These are phyloP conservation scores for Sporothrix brasiliensis DNA, from an alignment of 2,329 filamentous ascomycete genomes.

Conservation along the genomic window DNA sequence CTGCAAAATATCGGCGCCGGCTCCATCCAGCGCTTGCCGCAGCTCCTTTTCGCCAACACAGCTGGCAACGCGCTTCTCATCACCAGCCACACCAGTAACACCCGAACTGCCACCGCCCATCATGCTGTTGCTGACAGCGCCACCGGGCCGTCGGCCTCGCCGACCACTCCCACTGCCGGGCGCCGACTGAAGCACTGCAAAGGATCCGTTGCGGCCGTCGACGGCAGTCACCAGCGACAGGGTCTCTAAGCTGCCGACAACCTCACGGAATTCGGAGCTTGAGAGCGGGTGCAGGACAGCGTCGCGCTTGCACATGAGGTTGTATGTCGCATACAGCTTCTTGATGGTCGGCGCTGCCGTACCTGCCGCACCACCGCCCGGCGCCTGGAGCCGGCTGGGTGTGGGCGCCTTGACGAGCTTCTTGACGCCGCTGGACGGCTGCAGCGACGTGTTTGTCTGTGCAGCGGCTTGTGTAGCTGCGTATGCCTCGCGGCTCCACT, in stretches of 20 bases:
- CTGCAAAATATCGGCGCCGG: conserved; percentile 63
- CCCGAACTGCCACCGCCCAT: conserved; percentile 60
- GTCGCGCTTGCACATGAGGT: conserved; percentile 78
- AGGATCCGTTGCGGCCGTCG: conserved; percentile 70
- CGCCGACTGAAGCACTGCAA: conserved; percentile 67
- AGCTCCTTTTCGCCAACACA: conserved; percentile 81
- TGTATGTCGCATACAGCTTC: conserved; percentile 81
- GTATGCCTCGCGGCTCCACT: conserved; percentile 62
- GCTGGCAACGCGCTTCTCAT: conserved; percentile 79
- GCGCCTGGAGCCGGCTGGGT: conserved; percentile 47
- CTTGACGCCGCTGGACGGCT: conserved; percentile 29
- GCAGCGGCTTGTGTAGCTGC: conserved; percentile 36
- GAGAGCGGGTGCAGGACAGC: conserved; percentile 88
- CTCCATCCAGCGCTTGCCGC: conserved; percentile 66
- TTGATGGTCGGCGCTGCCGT: conserved; percentile 75
- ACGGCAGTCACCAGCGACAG: conserved; percentile 74
- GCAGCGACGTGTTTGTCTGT: conserved; percentile 23
- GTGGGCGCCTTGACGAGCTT: conserved; percentile 30
- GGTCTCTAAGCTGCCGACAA: conserved; percentile 86
- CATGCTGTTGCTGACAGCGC: conserved; percentile 48
- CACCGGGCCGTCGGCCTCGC: conserved; percentile 28
- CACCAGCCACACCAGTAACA: conserved; percentile 58
- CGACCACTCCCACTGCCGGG: conserved; percentile 62
- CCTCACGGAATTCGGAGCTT: conserved; percentile 90
- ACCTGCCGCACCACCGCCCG: conserved; percentile 53